Conservation (phyloP, 1,284 basidiomycete genomes). For the Papiliotrema fonsecae region DNA sequence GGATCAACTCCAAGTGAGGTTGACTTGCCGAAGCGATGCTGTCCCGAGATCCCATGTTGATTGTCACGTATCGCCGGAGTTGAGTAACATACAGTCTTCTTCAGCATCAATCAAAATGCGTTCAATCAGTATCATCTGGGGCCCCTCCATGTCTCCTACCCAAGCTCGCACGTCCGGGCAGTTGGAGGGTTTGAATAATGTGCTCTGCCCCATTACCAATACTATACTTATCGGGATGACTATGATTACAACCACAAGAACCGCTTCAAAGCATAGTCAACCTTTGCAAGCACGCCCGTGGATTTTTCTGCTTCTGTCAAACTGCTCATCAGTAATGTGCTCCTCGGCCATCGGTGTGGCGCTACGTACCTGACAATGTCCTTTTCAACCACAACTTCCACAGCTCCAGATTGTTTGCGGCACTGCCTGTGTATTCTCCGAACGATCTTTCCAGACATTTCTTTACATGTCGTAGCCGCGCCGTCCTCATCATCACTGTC, state of each 20-base stretch:
- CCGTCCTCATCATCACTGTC: conserved; percentile 36
- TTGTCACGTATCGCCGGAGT: too few species aligned
- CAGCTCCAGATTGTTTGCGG: conserved; percentile 51
- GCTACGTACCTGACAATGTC: conserved; percentile 71
- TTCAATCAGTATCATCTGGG: too few species aligned
- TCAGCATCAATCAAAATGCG: too few species aligned
- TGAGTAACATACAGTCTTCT: too few species aligned
- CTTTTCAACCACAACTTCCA: conserved; percentile 58
- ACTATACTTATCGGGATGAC: too few species aligned
- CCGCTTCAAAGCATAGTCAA: conserved; percentile 85
- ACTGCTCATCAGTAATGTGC: conserved; percentile 46
- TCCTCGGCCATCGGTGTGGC: conserved; percentile 7
- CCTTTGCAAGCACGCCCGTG: conserved; percentile 77
- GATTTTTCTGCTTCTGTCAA: conserved; percentile 71
- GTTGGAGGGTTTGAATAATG: too few species aligned
- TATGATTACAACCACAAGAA: conserved; percentile 72
- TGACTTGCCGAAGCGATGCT: too few species aligned
- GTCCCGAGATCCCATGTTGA: too few species aligned
- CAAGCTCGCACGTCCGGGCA: too few species aligned
- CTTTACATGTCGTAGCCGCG: conserved; percentile 63
- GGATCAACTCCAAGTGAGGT: too few species aligned
- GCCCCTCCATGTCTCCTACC: too few species aligned
- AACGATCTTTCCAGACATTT: conserved; percentile 70
- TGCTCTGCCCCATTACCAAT: too few species aligned
- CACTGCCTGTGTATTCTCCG: conserved; percentile 65